Evolutionary conservation across 768 basidiomycete species (phyloP).

Genomic region (Mycena vitilis): DNA sequence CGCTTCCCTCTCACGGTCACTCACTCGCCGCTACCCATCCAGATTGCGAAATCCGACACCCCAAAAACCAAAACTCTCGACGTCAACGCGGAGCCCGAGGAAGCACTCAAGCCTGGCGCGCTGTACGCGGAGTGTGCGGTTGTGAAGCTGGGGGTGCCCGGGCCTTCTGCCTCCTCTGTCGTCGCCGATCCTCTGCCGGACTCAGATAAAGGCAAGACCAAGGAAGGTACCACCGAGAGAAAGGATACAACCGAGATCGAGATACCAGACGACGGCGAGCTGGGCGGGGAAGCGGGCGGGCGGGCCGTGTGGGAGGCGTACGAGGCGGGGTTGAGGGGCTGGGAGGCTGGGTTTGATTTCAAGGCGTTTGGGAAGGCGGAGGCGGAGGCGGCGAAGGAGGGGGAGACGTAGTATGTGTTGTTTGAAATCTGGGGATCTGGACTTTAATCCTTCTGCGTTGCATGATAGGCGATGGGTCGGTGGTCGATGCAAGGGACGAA

Average conservation of each 20-base stretch:
- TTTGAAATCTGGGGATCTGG: no score
- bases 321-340: constrained; percentile 72
- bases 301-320: constrained; percentile 82
- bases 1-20: no score
- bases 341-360: constrained; percentile 56
- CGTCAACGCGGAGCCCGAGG: constrained; percentile 52
- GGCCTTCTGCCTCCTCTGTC: neutral
- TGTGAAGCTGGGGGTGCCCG: constrained; percentile 45
- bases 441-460: no score
- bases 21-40: no score
- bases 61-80: neutral
- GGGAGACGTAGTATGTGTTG: no score
- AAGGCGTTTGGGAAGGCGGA: no score
- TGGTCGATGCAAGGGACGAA: no score
- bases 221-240: constrained; percentile 35
- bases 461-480: no score
- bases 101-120: constrained; percentile 82
- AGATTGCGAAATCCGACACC: neutral
- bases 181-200: no score
- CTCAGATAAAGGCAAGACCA: constrained; percentile 38
- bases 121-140: constrained; percentile 83
- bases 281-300: constrained; percentile 77
- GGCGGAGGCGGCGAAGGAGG: no score
- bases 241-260: constrained; percentile 42
- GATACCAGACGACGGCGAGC: constrained; percentile 72